Base-by-base conservation (phyloP, 2,329 filamentous ascomycete genomes). In the Fusarium sublunatum region DNA sequence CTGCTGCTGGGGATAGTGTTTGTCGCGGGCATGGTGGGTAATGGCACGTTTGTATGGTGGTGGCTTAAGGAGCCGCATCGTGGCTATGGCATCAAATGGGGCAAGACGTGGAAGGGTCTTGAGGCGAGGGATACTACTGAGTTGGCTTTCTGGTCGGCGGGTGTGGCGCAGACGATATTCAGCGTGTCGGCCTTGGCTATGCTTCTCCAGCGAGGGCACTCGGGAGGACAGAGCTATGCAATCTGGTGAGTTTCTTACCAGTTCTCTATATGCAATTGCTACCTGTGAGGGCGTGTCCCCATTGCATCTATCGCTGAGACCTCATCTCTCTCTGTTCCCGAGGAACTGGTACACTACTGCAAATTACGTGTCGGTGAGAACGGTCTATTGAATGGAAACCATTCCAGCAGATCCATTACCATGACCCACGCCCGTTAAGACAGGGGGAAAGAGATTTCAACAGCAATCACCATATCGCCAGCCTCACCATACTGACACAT, bases 51-150 rank as follows among this genome's bases (percentile, higher is more conserved):
- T 63, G 79, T 77, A 13, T 72, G 65, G 38, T 84, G 81, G 81
- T 85, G 82, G 81, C 68, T 82, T 3, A 70, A 71, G 34, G 70
- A 73, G 63, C 78, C 79, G 19, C 77, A 78, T 13, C 70, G 74
- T 9, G 77, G 78, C 2, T 73, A 71, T 41, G 77, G 78, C 2
- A 73, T 80, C 60, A 81, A 82, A 65, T 73, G 78, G 49, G 81
- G 81, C 41, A 81, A 80, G 70, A 77, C 75, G 62, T 80, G 74
- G 69, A 73, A 77, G 67, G 78, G 73, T 24, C 70, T 58, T 40
- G 78, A 76, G 58, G 77, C 70, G 40, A 75, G 72, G 29, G 82
- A 85, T 69, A 80, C 78, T 28, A 82, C 81, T 3, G 82, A 85
- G 71, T 62, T 83, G 67, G 77, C 78, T 2, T 83, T 77, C 49